Evolutionary conservation across 2,329 filamentous ascomycete genomes (phyloP).

Genomic region (Blastomyces parvus): DNA sequence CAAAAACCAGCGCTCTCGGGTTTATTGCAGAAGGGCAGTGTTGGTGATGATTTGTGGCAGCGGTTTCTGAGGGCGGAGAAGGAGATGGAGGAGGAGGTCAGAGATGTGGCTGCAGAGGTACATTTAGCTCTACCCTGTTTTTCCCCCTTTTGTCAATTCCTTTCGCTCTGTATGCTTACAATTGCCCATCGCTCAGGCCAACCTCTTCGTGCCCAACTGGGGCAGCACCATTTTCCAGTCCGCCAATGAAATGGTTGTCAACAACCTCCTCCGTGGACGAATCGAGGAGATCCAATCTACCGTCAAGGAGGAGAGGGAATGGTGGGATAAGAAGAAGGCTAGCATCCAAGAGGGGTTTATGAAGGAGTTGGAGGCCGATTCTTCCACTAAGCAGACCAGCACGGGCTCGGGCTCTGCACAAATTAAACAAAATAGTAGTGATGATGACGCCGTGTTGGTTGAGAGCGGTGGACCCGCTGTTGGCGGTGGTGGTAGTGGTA

Average conservation of each 20-base stretch:
- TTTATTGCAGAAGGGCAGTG: slow-evolving; percentile 78
- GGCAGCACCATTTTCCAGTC: slow-evolving; percentile 94
- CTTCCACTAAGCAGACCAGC: slow-evolving; percentile 17
- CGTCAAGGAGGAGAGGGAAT: slow-evolving; percentile 65
- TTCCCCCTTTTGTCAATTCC: not conserved
- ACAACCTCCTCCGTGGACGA: slow-evolving; percentile 63
- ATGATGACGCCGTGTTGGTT: slow-evolving; percentile 70
- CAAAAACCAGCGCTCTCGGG: slow-evolving; percentile 80
- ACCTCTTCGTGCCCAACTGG: slow-evolving; percentile 80
- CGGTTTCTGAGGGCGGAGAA: slow-evolving; percentile 85
- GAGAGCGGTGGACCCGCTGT: slow-evolving; percentile 48
- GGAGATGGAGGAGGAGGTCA: slow-evolving; percentile 92
- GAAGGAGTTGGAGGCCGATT: slow-evolving; percentile 58
- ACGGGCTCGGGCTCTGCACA: not conserved
- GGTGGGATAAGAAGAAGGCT: slow-evolving; percentile 80
- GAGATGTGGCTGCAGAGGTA: slow-evolving; percentile 89
- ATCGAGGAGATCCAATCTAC: slow-evolving; percentile 66
- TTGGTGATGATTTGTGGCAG: slow-evolving; percentile 94
- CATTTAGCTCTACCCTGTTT: slow-evolving; percentile 19
- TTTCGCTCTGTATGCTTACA: not conserved
- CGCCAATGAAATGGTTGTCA: slow-evolving; percentile 89
- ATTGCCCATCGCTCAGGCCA: slow-evolving; percentile 54
- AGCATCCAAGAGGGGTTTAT: slow-evolving; percentile 68
- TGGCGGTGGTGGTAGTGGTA: slow-evolving; percentile 20
- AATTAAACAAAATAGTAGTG: slow-evolving; percentile 37